phyloP scores from a whole-genome alignment of 2,329 filamentous ascomycete species.

The Parastagonospora avenae region DNA sequence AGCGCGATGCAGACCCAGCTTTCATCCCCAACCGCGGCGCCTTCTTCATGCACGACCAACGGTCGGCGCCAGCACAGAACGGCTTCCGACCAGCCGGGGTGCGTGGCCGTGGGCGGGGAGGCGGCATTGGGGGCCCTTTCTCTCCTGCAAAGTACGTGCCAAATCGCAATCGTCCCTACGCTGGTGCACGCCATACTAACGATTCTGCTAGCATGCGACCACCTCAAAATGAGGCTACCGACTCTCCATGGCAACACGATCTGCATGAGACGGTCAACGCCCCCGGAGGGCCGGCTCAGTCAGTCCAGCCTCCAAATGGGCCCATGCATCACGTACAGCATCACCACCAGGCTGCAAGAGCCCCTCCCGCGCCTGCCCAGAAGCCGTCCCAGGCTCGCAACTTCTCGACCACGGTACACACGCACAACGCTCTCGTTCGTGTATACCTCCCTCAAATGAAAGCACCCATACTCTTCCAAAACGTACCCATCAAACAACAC shows the following conservation, averaged over 20 bases:
- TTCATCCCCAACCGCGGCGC: constrained; percentile 93
- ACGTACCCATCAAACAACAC: constrained; percentile 84
- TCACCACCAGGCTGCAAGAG: constrained; percentile 22
- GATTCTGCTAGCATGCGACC: constrained; percentile 43
- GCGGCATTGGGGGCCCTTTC: constrained; percentile 58
- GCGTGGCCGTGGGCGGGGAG: constrained; percentile 62
- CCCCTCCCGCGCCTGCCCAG: constrained; percentile 25
- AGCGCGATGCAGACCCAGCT: constrained; percentile 84
- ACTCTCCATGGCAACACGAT: constrained; percentile 88
- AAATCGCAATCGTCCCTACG: background rate
- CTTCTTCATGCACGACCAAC: constrained; percentile 97
- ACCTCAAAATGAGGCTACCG: constrained; percentile 61
- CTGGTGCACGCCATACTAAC: constrained; percentile 28
- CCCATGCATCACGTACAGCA: constrained; percentile 16
- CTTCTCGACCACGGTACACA: constrained; percentile 81
- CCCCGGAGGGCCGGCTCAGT: constrained; percentile 37
- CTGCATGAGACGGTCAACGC: constrained; percentile 75
- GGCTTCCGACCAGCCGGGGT: constrained; percentile 71
- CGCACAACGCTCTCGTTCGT: constrained; percentile 84
- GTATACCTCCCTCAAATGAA: constrained; percentile 80
- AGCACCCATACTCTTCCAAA: constrained; percentile 71
- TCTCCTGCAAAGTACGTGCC: constrained; percentile 66
- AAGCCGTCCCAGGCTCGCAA: constrained; percentile 44
- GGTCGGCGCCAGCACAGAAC: constrained; percentile 76
- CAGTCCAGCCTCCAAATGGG: constrained; percentile 17